Evolutionary conservation across 352 stramenopile species (phyloP), one percentile per base, ranked within the genome.

Genomic region (Phytophthora megakarya): DNA sequence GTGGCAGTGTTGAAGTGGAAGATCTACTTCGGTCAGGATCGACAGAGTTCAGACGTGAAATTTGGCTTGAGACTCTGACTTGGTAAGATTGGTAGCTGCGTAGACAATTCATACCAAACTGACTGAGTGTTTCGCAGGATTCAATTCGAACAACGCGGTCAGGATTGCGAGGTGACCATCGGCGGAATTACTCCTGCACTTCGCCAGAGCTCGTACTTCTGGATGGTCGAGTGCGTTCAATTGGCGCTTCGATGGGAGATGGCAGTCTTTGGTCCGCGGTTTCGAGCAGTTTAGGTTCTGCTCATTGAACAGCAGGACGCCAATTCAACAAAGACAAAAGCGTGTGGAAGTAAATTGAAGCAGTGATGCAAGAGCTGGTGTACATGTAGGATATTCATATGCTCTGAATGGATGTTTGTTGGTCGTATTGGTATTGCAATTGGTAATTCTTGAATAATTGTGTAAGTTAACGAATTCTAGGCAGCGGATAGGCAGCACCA

Each of bases 201-300:
- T 3, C 72, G 72, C 18, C 46, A 74, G 52, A 84, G 68, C 50
- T 65, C 61, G 19, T 54, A 63, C 43, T 81, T 76, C 50, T 85
- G 76, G 76, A 65, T 75, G 32, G 59, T 78, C 12, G 76, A 80
- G 46, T 73, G 78, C 28, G 46, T 81, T 25, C 67, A 74, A 43
- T 12, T 80, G 18, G 71, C 69, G 37, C 60, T 81, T 33, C 67
- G 73, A 10, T 84, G 76, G 76, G 76, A 84, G 37, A 65, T 54
- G 33, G 51, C 60, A 9, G 50, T 84, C 15, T 61, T 72, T 46
- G 76, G 70, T 1, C 70, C 76, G 5, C 66, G 61, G 13, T 75
- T 75, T 47, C 48, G 58, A 64, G 61, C 61, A 30, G 64, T 52
- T 7, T 68, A 47, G n/a, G 23, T 25, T 18, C 22, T 1, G 18